Evolutionary conservation across 129 eudicot species (phyloP), one percentile per base, ranked within the genome.

Genomic region (Pseudognaphalium luteoalbum): DNA sequence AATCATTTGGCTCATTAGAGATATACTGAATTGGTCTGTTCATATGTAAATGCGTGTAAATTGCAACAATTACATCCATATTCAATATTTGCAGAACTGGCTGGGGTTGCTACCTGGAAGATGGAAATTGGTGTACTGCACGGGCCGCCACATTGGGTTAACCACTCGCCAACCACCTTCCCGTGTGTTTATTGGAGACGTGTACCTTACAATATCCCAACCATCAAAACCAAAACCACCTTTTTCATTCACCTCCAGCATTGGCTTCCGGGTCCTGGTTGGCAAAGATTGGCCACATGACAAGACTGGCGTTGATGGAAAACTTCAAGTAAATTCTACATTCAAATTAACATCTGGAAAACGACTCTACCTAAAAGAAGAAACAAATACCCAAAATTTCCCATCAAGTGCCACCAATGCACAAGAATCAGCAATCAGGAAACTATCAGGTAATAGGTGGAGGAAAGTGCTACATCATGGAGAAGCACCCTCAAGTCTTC

Each of bases 61-160:
- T 44, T 56, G 10, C 29, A 12, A 39, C 62, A 47, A 16, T n/a
- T 22, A 70, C 63, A 57, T 30, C 35, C 47, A 58, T 41, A 4
- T 70, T 42, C 42, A 42, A 22, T 60, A 22, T 66, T 17, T 80
- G 75, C 93, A 94, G 99, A 83, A 89, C 73, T 91, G 97, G 97
- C 84, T 86, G 21, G 83, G 84, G 28, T 69, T 87, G 77, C 76
- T 94, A 62, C 99, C 92, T 0, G 99, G 97, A 44, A 91, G 78
- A 83, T 94, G 99, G 99, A 96, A 96, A 73, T 82, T 91, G 25
- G 81, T 91, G 42, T 94, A 91, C 68, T 80, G 86, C 77, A 94
- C 97, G 1, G 99, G 99, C 44, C 83, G 89, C 63, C 99, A 94
- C 77, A 83, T 94, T 60, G 99, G 99, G 3, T 72, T 94, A 61